phyloP scores from a whole-genome alignment of 1,284 basidiomycete species.

The Melampsora larici-populina region DNA sequence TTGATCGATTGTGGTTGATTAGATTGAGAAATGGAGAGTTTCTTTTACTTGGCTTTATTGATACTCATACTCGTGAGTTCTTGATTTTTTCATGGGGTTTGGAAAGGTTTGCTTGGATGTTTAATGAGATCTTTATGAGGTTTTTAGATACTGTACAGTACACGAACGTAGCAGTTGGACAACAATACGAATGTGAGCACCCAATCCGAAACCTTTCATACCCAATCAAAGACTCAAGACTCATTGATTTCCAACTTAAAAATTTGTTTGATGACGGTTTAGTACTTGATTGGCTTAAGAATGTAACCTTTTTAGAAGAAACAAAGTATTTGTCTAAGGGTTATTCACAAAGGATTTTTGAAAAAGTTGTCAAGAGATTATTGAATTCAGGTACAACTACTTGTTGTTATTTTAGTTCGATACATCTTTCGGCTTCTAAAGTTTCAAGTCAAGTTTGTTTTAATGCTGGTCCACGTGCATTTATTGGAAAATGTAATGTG shows the following conservation, averaged over 20 bases:
- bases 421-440: conserved; percentile 78
- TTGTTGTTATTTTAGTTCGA: conserved; percentile 82
- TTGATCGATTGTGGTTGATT: conserved; percentile 39
- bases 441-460: conserved; percentile 73
- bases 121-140: too few relatives aligned
- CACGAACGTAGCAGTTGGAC: conserved; percentile 51
- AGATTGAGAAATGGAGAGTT: conserved; percentile 49
- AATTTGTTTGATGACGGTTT: too few relatives aligned
- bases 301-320: too few relatives aligned
- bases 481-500: conserved; percentile 93
- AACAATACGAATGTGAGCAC: conserved; percentile 49
- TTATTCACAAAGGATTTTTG: too few relatives aligned
- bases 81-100: too few relatives aligned
- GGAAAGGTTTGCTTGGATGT: too few relatives aligned
- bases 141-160: conserved; percentile 44
- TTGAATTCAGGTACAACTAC: conserved; percentile 83
- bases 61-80: too few relatives aligned
- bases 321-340: too few relatives aligned
- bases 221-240: too few relatives aligned
- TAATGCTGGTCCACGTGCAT: conserved; percentile 73
- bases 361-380: conserved; percentile 68
- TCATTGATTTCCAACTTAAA: too few relatives aligned
- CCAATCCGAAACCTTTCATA: background rate
- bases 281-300: conserved; percentile 53
- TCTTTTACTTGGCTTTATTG: conserved; percentile 51